Evolutionary conservation across 208 protist genomes (phyloP), one percentile per base, ranked within the genome.

Genomic region (Wallacemonas sp.): DNA sequence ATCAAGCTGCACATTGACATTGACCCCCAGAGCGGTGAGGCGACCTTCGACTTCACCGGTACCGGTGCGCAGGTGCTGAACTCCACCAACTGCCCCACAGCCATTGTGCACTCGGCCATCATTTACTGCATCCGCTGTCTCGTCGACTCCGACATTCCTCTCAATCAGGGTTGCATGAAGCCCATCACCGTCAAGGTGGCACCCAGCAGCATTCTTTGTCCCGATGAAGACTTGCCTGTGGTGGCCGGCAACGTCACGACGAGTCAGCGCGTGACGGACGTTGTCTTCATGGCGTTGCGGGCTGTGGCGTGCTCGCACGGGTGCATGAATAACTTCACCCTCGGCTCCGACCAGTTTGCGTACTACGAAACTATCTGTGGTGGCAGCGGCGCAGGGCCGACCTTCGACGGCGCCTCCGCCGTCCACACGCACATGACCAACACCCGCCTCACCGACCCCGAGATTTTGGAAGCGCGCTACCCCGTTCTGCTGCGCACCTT

Each of bases 401-500:
- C 48, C 38, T 98, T 91, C 72, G 36, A 94, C 42, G 97, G 97
- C 21, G 34, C 75, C 8, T 81, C 70, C 1, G 92, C 79, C 45
- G 95, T 98, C 32, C 97, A 99, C 73, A 97, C 91, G 22, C 97
- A 99, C 76, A 99, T 99, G 97, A 99, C 97, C 34, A 99, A 99
- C 71, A 98, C 97, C 36, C 71, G 97, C 41, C 96, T 98, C 41
- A 99, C 97, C 2, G 92, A 97, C 64, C 86, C 89, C 3, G 94
- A 97, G 63, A 94, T 97, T 12, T 69, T 98, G 36, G 96, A 98
- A 73, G 67, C 82, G 24, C 82, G 91, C 39, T 99, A 98, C 69
- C 97, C 97, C 1, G 89, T 98, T 0, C 44, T 98, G 22, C 77
- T 99, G 6, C 63, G 78, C 10, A 38, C 66, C 22, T 99, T 98